Conservation (phyloP, 495 filamentous ascomycete species). For the Lophium mytilinum region DNA sequence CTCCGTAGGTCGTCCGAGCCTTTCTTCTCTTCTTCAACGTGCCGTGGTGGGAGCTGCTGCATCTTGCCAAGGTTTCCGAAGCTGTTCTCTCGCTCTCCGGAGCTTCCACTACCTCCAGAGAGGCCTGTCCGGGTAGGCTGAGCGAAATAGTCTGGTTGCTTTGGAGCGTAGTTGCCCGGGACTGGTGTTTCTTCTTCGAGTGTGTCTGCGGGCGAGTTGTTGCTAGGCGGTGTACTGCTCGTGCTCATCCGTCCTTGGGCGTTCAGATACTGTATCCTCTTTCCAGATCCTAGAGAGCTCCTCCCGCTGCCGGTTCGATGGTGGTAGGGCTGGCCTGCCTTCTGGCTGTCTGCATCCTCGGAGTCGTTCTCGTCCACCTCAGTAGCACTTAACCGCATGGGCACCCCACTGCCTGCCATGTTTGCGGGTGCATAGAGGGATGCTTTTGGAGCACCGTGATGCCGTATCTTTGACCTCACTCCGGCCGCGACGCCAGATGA, state of each 20-base stretch:
- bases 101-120: slow-evolving; percentile 44
- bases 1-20: slow-evolving; percentile 68
- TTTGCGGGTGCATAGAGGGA: slow-evolving; percentile 67
- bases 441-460: slow-evolving; percentile 64
- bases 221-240: slow-evolving; percentile 53
- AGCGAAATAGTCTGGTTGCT: slow-evolving; percentile 35
- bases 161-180: slow-evolving; percentile 33
- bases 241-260: slow-evolving; percentile 47
- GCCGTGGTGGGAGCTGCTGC: slow-evolving; percentile 36
- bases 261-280: slow-evolving; percentile 30
- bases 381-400: slow-evolving; percentile 83
- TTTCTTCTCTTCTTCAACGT: slow-evolving; percentile 53
- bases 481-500: slow-evolving; percentile 29
- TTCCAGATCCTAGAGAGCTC: slow-evolving; percentile 59
- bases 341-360: slow-evolving; percentile 53
- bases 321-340: slow-evolving; percentile 48
- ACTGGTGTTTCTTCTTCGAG: slow-evolving; percentile 48
- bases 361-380: slow-evolving; percentile 81
- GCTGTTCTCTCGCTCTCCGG: slow-evolving; percentile 44
- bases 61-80: slow-evolving; percentile 52
- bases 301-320: slow-evolving; percentile 69
- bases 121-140: slow-evolving; percentile 33
- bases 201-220: slow-evolving; percentile 35
- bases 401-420: slow-evolving; percentile 66
- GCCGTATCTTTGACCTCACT: slow-evolving; percentile 65